Evolutionary conservation across 805 yeast genomes (phyloP).

Genomic region (Monosporozyma servazzii): DNA sequence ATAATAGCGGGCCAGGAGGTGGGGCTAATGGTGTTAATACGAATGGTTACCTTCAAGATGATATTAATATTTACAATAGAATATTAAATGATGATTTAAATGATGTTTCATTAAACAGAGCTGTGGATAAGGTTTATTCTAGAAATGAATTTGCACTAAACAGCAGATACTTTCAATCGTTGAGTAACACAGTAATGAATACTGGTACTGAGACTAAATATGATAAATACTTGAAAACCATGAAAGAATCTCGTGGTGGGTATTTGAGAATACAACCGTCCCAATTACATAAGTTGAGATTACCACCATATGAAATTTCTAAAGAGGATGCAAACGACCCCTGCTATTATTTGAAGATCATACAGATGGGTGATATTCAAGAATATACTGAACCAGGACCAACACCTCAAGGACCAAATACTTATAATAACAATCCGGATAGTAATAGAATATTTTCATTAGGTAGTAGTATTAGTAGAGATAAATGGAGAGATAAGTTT

Average conservation of each 20-base stretch:
- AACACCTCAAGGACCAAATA: conserved; percentile 7
- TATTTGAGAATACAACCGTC: conserved; percentile 27
- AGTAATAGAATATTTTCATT: not conserved
- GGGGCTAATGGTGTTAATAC: not conserved
- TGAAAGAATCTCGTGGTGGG: conserved; percentile 27
- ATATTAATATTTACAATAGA: conserved; percentile 21
- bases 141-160: not conserved
- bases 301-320: conserved; percentile 14
- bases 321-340: conserved; percentile 11
- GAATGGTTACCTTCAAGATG: conserved; percentile 10
- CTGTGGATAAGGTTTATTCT: not conserved
- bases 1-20: not conserved
- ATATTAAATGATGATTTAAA: conserved; percentile 10
- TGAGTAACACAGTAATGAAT: not conserved
- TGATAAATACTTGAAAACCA: conserved; percentile 15
- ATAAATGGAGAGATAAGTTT: conserved; percentile 37
- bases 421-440: conserved; percentile 12
- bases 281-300: conserved; percentile 17
- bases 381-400: conserved; percentile 24
- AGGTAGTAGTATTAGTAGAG: conserved; percentile 5
- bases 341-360: conserved; percentile 20
- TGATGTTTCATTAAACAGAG: not conserved
- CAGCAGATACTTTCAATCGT: not conserved
- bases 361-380: conserved; percentile 31
- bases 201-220: conserved; percentile 9